Conservation (phyloP, 371 early-diverging fungal genomes). For the Rhizopus microsporus region DNA sequence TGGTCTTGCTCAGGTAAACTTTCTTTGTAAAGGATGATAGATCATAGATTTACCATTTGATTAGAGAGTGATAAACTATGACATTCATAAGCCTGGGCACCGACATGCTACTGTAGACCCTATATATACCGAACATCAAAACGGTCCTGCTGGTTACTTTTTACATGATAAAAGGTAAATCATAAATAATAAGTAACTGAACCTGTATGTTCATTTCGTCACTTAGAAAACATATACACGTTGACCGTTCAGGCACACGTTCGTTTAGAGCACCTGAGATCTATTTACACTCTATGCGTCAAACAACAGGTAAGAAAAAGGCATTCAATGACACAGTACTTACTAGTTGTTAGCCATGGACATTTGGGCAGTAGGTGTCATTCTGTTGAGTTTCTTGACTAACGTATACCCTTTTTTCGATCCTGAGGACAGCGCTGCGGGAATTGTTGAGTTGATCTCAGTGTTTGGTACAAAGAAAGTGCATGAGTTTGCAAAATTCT, state of each 20-base stretch:
- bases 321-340: conserved; percentile 10
- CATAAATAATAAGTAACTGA: conserved; percentile 16
- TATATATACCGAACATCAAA: conserved; percentile 2
- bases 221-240: conserved; percentile 70
- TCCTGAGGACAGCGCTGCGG: conserved; percentile 82
- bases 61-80: conserved; percentile 11
- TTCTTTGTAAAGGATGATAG: not conserved
- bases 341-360: conserved; percentile 62
- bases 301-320: conserved; percentile 69
- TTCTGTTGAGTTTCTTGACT: conserved; percentile 76
- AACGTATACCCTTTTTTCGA: conserved; percentile 92
- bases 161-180: conserved; percentile 48
- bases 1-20: conserved; percentile 90
- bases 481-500: conserved; percentile 60
- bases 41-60: not conserved
- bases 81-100: conserved; percentile 5
- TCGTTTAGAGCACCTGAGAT: conserved; percentile 99
- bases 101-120: conserved; percentile 1
- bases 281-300: conserved; percentile 76
- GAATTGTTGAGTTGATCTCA: conserved; percentile 83
- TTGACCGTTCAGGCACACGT: conserved; percentile 97
- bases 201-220: conserved; percentile 1
- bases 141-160: conserved; percentile 21
- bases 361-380: conserved; percentile 95
- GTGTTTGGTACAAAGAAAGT: conserved; percentile 85